Percentiles rank a stretch among this genome's conserved stretches.
These are phyloP conservation scores for Ceratobasidium sp. DNA, from an alignment of 1,284 basidiomycete genomes.

Conservation along the genomic window DNA sequence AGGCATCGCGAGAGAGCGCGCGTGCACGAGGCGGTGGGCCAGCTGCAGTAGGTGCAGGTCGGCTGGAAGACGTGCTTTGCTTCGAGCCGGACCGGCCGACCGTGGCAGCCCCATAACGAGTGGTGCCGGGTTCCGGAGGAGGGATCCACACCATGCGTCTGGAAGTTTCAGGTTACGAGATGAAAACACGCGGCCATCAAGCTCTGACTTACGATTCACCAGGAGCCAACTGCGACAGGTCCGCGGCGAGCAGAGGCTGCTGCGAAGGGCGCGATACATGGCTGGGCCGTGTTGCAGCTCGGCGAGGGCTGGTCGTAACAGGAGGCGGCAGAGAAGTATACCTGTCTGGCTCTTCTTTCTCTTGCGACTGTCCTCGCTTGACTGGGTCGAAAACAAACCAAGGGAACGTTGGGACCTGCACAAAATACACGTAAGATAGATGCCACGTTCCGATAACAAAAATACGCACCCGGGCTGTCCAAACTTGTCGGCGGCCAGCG, in stretches of 20 bases:
- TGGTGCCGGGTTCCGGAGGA: slow-evolving; percentile 33
- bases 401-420: slow-evolving; percentile 71
- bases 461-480: slow-evolving; percentile 66
- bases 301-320: slow-evolving; percentile 45
- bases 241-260: slow-evolving; percentile 33
- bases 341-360: slow-evolving; percentile 36
- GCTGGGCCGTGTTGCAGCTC: slow-evolving; percentile 32
- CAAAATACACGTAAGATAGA: slow-evolving; percentile 29
- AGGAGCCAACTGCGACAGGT: slow-evolving; percentile 33
- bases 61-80: slow-evolving; percentile 39
- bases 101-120: slow-evolving; percentile 40
- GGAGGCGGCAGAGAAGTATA: slow-evolving; percentile 48
- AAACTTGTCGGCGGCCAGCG: slow-evolving; percentile 76
- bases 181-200: neutral
- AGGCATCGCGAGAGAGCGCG: slow-evolving; percentile 29
- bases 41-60: slow-evolving; percentile 7
- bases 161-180: neutral
- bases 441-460: slow-evolving; percentile 31
- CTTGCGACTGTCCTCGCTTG: slow-evolving; percentile 32
- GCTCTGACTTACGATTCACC: slow-evolving; percentile 41
- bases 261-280: slow-evolving; percentile 42
- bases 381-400: slow-evolving; percentile 65
- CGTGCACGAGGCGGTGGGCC: slow-evolving; percentile 17
- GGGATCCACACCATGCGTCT: slow-evolving; percentile 45
- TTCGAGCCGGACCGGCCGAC: slow-evolving; percentile 43